These are phyloP conservation scores for Cetraspora pellucida DNA, from an alignment of 192 early-diverging fungal genomes.

Conservation along the genomic window DNA sequence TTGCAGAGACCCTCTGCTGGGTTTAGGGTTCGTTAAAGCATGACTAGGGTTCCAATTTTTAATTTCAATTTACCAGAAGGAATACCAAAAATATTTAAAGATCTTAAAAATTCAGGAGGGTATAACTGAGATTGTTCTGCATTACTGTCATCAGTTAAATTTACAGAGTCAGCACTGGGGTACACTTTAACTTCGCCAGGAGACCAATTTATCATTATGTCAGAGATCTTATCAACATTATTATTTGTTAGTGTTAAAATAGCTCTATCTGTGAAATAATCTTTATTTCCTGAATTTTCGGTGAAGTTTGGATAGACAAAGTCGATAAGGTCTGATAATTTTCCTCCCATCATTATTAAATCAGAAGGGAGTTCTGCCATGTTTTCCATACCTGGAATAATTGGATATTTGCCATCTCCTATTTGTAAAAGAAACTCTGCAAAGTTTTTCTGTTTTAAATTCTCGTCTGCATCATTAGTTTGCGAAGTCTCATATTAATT, in stretches of 20 bases:
- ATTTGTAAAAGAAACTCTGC: conserved; percentile 15
- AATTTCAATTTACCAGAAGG: too few relatives aligned
- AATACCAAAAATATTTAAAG: too few relatives aligned
- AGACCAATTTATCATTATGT: not conserved
- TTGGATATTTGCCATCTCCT: not conserved
- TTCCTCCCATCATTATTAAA: not conserved
- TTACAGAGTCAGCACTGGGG: conserved; percentile 2
- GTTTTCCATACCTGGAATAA: not conserved
- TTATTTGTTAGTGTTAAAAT: conserved; percentile 33
- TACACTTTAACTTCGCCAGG: conserved; percentile 11
- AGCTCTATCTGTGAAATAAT: conserved; percentile 11
- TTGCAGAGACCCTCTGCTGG: too few relatives aligned
- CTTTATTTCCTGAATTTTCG: not conserved
- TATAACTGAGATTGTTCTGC: not conserved
- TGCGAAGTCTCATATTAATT: conserved; percentile 37
- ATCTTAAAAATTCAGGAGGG: not conserved
- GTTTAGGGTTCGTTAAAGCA: too few relatives aligned
- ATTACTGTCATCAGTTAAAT: not conserved
- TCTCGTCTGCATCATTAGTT: too few relatives aligned
- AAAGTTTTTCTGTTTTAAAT: not conserved
- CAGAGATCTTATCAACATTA: conserved; percentile 31
- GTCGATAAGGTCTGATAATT: conserved; percentile 2
- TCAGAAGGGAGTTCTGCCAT: not conserved
- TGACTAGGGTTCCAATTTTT: too few relatives aligned
- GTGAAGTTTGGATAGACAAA: conserved; percentile 13